Base-by-base conservation (phyloP, 805 yeast genomes). In the Brettanomyces nanus region DNA sequence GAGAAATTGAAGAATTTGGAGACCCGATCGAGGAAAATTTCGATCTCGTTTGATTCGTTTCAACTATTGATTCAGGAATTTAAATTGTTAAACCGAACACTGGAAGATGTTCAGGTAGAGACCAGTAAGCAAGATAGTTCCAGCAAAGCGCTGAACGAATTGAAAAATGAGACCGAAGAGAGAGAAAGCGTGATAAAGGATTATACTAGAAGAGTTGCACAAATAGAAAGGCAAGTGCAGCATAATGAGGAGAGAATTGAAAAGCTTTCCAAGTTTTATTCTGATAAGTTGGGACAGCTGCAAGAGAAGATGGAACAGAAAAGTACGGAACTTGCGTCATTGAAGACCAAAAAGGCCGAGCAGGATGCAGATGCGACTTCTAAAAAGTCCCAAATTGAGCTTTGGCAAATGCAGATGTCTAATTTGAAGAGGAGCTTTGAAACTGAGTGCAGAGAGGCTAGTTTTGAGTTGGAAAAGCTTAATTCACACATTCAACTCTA, bases 1-100 rank as follows among this genome's bases (percentile, higher is more conserved):
- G 50, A 53, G 6, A 52, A 53, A 4, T 49, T 75, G 27, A 52
- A 55, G 20, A 59, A 61, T 2, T 50, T 73, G 21, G 82, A 79
- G 45, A 37, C 43, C 11, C 65, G 71, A 44, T 65, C 73, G 33
- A 61, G 75, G 36, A 75, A 76, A 46, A 54, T 78, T 15, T 59
- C 70, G 1, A 59, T 66, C 1, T 69, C 89, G 0, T 63, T 73
- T 7, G 82, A 77, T 36, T 69, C 86, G 0, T 69, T 84, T 40
- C 65, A 65, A 41, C 61, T 71, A 7, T 59, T 79, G 19, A 66
- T 74, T 6, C 66, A 65, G 38, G 76, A 72, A 27, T 46, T 73
- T 25, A 59, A 55, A 33, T 63, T 62, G 28, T 59, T 72, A 17
- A 55, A 61, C 28, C 59, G 62, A 30, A 63, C 71, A 22, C 48